These are phyloP conservation scores for Cyclotella choctawhatcheeana DNA, from an alignment of 108 stramenopile species.

Conservation along the genomic window DNA sequence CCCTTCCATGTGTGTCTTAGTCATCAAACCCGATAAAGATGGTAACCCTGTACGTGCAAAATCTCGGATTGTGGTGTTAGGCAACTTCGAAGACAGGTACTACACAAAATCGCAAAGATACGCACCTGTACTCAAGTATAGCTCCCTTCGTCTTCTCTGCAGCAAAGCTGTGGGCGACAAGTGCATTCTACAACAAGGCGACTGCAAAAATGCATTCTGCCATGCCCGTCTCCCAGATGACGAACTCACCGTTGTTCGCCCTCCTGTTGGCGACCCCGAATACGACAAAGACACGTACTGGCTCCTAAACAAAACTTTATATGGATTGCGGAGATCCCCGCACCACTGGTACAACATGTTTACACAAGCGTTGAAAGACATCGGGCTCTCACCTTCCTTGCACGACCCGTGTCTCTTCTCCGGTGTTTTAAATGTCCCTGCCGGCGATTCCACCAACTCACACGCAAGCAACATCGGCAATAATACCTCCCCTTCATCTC, in stretches of 20 bases:
- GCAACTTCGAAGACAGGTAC: conserved; percentile 25
- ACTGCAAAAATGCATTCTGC: conserved; percentile 24
- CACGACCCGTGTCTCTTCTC: conserved; percentile 20
- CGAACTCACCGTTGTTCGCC: conserved; percentile 11
- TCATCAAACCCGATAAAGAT: conserved; percentile 31
- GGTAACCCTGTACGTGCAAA: conserved; percentile 18
- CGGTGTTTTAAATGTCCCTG: neutral
- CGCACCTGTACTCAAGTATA: conserved; percentile 23
- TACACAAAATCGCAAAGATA: conserved; percentile 16
- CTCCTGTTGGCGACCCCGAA: neutral
- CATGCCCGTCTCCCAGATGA: neutral
- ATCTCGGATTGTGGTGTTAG: conserved; percentile 24
- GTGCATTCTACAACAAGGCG: conserved; percentile 24
- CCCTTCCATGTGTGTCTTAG: conserved; percentile 27
- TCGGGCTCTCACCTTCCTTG: conserved; percentile 1
- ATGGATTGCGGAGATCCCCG: conserved; percentile 24
- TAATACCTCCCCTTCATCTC: conserved; percentile 4
- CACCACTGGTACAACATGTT: conserved; percentile 38
- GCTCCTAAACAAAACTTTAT: conserved; percentile 24
- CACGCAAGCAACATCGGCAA: neutral
- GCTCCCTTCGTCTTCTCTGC: conserved; percentile 10
- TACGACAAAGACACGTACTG: conserved; percentile 5
- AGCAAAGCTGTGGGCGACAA: conserved; percentile 9
- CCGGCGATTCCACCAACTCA: neutral
- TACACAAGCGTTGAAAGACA: neutral